Evolutionary conservation across 106 monocot genomes (phyloP).

Genomic region (Dioscorea dumetorum): DNA sequence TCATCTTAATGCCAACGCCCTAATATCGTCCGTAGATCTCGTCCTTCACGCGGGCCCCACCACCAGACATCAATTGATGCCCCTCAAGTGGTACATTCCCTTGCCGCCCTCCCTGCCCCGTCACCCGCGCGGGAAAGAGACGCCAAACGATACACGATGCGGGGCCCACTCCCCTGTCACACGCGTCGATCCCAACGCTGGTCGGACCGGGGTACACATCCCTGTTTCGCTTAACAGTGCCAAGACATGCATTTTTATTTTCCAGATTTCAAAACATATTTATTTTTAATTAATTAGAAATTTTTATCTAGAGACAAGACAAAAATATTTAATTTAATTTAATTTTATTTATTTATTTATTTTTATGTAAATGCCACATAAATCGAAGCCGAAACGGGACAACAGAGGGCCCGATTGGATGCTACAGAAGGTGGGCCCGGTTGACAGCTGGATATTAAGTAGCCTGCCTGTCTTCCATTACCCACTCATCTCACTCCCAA

Average conservation of each 20-base stretch:
- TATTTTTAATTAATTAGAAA: too few relatives aligned
- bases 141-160: background rate
- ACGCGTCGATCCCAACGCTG: background rate
- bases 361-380: too few relatives aligned
- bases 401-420: too few relatives aligned
- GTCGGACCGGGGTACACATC: background rate
- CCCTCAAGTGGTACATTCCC: background rate
- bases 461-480: constrained; percentile 10
- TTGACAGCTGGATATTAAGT: constrained; percentile 8
- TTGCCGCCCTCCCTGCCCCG: too few relatives aligned
- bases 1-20: too few relatives aligned
- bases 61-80: background rate
- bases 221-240: too few relatives aligned
- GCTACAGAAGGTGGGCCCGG: background rate
- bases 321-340: too few relatives aligned
- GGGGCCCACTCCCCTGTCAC: background rate
- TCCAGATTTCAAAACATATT: too few relatives aligned
- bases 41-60: background rate
- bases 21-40: background rate
- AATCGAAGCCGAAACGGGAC: too few relatives aligned
- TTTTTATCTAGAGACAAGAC: too few relatives aligned
- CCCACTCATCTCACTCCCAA: background rate
- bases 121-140: background rate
- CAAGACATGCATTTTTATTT: too few relatives aligned
- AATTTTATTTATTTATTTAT: too few relatives aligned